Evolutionary conservation across 129 eudicot species (phyloP), one percentile per base, ranked within the genome.

Genomic region (Arctium minus): DNA sequence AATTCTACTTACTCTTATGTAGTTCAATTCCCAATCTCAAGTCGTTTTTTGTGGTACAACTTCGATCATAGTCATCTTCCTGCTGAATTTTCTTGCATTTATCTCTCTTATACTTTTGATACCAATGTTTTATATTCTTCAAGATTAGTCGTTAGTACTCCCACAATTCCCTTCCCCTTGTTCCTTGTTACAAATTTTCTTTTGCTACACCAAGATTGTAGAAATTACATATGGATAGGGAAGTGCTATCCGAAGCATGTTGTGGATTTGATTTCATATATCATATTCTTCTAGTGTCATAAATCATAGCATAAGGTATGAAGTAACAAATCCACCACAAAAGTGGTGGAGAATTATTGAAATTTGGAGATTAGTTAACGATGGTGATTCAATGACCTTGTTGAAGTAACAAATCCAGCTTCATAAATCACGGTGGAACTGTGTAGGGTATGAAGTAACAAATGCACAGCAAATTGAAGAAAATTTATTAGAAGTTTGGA

Each of bases 281-380:
- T 32, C 38, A 74, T 1, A 15, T 38, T 37, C 38, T 18, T 10
- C 0, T 6, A 29, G 4, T 39, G 31, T 69, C 53, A 36, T 39
- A 53, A 36, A 72, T 50, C n/a, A 27, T 80, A 17, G 40, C 32
- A 38, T 39, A 73, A 29, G 79, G 15, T 39, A 70, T 70, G 76
- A 70, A 79, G 78, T 80, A 33, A 50, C 53, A 7, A 71, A 67
- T 79, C 8, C 62, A 79, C 42, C 6, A 68, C 74, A 40, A 31
- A 27, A n/a, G 27, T 31, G 35, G 71, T 12, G 64, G 30, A 42
- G 71, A 7, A 36, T 11, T 3, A 18, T 36, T 50, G 37, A 72
- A 73, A 11, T 17, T 38, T 64, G 42, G 65, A 7, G 46, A 73
- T 15, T 22, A 38, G 64, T 33, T 56, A 12, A 30, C 22, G 5